Percentiles rank a stretch among this genome's conserved stretches.
These are phyloP conservation scores for Botrytis paeoniae DNA, from an alignment of 2,329 filamentous ascomycete genomes.

Conservation along the genomic window DNA sequence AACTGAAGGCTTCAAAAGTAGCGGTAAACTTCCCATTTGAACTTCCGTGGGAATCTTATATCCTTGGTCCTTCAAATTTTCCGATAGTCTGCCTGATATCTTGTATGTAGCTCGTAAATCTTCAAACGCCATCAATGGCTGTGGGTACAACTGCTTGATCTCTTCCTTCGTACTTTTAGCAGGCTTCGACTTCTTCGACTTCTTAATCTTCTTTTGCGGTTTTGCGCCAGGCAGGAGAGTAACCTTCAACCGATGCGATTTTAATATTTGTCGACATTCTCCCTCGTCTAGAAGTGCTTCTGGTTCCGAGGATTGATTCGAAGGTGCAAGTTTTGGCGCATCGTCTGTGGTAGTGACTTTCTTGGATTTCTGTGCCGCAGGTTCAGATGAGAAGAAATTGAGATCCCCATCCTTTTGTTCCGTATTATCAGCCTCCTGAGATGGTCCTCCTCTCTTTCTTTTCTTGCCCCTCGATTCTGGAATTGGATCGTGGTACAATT, in stretches of 20 bases:
- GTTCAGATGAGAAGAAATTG: constrained; percentile 58
- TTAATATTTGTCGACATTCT: constrained; percentile 70
- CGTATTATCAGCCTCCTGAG: constrained; percentile 39
- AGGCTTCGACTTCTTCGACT: constrained; percentile 53
- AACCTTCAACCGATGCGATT: constrained; percentile 80
- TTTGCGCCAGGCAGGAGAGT: constrained; percentile 63
- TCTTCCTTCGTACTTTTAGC: constrained; percentile 53
- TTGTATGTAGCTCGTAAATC: constrained; percentile 69
- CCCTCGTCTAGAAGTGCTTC: constrained; percentile 56
- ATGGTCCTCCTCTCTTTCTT: constrained; percentile 50
- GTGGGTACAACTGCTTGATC: constrained; percentile 65
- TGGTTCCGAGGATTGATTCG: constrained; percentile 14
- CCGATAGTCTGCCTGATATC: constrained; percentile 69
- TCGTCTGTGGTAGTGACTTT: constrained; percentile 26
- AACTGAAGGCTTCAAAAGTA: constrained; percentile 62
- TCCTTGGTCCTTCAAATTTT: constrained; percentile 80
- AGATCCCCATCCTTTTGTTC: constrained; percentile 39
- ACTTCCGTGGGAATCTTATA: constrained; percentile 91
- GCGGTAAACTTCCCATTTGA: constrained; percentile 79
- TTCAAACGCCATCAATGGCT: constrained; percentile 73
- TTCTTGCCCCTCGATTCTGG: constrained; percentile 47
- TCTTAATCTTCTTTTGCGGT: constrained; percentile 41
- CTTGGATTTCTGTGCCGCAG: constrained; percentile 29
- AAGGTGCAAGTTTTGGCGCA: constrained; percentile 13
- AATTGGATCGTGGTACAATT: constrained; percentile 62